These are phyloP conservation scores for Xerocomus spinulosus DNA, from an alignment of 768 basidiomycete species.

Conservation along the genomic window DNA sequence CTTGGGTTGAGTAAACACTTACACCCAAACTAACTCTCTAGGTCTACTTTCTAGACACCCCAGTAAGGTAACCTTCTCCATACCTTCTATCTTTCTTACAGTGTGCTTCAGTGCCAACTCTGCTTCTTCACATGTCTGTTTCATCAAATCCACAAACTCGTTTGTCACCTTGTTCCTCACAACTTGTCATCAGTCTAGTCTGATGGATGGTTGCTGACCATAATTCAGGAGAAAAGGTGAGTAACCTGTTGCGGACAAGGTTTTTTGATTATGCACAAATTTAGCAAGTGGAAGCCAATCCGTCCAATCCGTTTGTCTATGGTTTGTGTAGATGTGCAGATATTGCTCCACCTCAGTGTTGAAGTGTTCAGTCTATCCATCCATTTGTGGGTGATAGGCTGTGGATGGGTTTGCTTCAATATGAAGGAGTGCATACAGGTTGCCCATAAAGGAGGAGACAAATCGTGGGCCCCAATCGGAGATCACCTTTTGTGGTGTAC, in stretches of 20 bases:
- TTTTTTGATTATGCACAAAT: neutral
- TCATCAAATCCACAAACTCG: neutral
- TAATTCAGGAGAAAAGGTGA: conserved; percentile 30
- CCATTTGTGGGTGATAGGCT: neutral
- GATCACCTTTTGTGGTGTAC: neutral
- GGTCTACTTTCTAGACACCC: too few species aligned
- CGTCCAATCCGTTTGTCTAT: too few species aligned
- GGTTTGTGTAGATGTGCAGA: too few species aligned
- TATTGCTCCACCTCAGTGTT: too few species aligned
- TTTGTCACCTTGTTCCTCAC: conserved; percentile 3
- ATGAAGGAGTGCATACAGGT: neutral
- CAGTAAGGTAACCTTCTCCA: too few species aligned
- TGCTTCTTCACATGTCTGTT: neutral
- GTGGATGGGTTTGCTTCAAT: neutral
- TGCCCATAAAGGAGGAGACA: neutral
- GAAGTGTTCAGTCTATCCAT: too few species aligned
- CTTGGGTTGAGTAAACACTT: too few species aligned
- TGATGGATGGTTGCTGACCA: neutral
- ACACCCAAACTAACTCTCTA: too few species aligned
- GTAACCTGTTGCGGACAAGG: conserved; percentile 1
- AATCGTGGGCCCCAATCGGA: neutral
- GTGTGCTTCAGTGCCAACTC: neutral
- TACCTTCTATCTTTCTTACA: too few species aligned
- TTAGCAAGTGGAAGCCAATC: neutral
- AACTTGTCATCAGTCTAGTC: neutral